These are phyloP conservation scores for Cryptococcus wingfieldii DNA, from an alignment of 1,284 basidiomycete species.

Conservation along the genomic window DNA sequence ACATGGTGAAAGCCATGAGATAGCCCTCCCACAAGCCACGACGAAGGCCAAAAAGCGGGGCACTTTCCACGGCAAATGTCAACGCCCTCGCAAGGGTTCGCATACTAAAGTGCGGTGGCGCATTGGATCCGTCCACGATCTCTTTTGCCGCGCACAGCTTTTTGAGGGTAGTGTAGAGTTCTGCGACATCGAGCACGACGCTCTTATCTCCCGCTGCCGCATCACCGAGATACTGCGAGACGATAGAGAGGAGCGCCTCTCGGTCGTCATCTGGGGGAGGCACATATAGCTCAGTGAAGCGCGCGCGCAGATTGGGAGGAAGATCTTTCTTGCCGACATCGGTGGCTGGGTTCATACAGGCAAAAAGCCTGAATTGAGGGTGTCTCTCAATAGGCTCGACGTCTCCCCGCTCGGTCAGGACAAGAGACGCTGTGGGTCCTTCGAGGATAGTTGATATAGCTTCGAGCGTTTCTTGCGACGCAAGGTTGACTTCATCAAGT, in stretches of 20 bases:
- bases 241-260: conserved; percentile 83
- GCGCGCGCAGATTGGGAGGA: conserved; percentile 78
- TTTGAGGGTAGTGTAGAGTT: conserved; percentile 84
- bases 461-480: conserved; percentile 90
- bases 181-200: conserved; percentile 85
- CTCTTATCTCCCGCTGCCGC: conserved; percentile 78
- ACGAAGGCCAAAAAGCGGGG: conserved; percentile 71
- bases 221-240: conserved; percentile 84
- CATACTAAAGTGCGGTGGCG: conserved; percentile 96
- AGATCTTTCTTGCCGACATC: conserved; percentile 98
- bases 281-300: conserved; percentile 95
- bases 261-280: conserved; percentile 86
- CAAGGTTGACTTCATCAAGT: conserved; percentile 94
- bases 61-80: conserved; percentile 82
- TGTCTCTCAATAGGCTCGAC: conserved; percentile 87
- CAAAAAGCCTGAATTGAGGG: conserved; percentile 92
- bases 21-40: conserved; percentile 93
- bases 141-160: conserved; percentile 70
- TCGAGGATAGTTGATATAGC: conserved; percentile 83
- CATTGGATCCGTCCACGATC: conserved; percentile 91
- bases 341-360: conserved; percentile 99
- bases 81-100: conserved; percentile 89
- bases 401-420: conserved; percentile 89
- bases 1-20: conserved; percentile 96
- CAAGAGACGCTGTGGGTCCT: conserved; percentile 80